Percentiles rank a stretch among this genome's conserved stretches.
These are phyloP conservation scores for Dryadomyces sulphureus DNA, from an alignment of 2,329 filamentous ascomycete species.

Conservation along the genomic window DNA sequence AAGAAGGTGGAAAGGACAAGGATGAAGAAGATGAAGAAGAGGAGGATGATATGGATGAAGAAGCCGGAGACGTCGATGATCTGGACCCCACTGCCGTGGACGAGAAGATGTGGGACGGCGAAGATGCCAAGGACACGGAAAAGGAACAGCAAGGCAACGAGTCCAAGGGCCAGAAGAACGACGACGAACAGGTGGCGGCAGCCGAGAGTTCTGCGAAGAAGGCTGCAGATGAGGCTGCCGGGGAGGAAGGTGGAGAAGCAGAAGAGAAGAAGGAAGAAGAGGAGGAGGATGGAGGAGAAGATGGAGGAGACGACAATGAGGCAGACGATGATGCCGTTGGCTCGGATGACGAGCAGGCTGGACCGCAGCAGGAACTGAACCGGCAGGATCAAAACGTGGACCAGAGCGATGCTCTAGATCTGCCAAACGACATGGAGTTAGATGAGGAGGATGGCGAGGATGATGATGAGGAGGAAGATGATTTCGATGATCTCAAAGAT, in stretches of 20 bases:
- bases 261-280: constrained; percentile 42
- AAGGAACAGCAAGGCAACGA: constrained; percentile 70
- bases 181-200: constrained; percentile 43
- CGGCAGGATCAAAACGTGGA: constrained; percentile 60
- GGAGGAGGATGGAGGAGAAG: constrained; percentile 32
- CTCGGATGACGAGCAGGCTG: constrained; percentile 40
- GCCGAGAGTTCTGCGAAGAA: constrained; percentile 48
- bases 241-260: constrained; percentile 36
- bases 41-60: constrained; percentile 74
- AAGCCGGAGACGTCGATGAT: constrained; percentile 81
- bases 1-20: constrained; percentile 42
- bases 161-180: constrained; percentile 52
- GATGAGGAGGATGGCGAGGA: constrained; percentile 55
- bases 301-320: constrained; percentile 25
- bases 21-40: constrained; percentile 45
- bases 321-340: constrained; percentile 43
- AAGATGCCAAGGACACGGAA: constrained; percentile 63
- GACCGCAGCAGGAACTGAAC: constrained; percentile 40
- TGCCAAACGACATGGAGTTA: constrained; percentile 82
- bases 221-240: constrained; percentile 43
- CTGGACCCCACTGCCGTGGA: constrained; percentile 81
- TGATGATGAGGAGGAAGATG: constrained; percentile 35
- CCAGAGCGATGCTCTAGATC: constrained; percentile 66
- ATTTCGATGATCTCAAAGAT: constrained; percentile 33
- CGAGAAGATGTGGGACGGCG: constrained; percentile 98